Evolutionary conservation across 176 grass and related monocot species (phyloP).

Genomic region (Saccharum officinarum): DNA sequence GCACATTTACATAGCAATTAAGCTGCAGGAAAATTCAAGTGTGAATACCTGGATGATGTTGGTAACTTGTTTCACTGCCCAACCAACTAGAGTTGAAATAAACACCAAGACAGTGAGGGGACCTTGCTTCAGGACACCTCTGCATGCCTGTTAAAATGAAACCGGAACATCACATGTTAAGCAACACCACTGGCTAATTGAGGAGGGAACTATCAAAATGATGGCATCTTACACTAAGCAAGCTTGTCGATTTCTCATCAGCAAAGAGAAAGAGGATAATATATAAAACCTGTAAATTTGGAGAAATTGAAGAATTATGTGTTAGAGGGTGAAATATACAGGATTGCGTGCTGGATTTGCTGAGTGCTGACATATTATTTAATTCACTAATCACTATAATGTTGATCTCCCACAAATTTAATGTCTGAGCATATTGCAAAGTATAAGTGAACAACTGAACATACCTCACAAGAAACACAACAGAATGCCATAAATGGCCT

Average conservation of each 20-base stretch:
- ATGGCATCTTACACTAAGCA: constrained; percentile 64
- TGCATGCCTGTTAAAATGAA: constrained; percentile 43
- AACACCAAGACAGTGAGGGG: constrained; percentile 55
- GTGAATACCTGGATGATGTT: constrained; percentile 73
- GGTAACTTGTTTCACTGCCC: constrained; percentile 79
- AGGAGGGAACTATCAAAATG: constrained; percentile 1
- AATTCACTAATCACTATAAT: background rate
- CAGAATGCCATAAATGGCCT: constrained; percentile 95
- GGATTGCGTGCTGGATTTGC: background rate
- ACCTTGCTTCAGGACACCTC: constrained; percentile 47
- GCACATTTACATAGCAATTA: background rate
- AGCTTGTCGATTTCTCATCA: constrained; percentile 56
- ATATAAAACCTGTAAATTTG: constrained; percentile 78
- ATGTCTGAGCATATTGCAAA: background rate
- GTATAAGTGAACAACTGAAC: background rate
- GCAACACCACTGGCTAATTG: background rate
- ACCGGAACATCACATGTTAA: constrained; percentile 16
- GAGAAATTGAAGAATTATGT: background rate
- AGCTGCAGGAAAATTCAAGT: background rate
- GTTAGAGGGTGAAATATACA: constrained; percentile 4
- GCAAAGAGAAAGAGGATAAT: constrained; percentile 82
- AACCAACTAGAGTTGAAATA: constrained; percentile 68
- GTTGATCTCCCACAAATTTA: background rate
- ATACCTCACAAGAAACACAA: constrained; percentile 94
- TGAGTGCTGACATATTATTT: background rate